Evolutionary conservation across 2,329 filamentous ascomycete genomes (phyloP).

Genomic region (Colletotrichum cuscutae): DNA sequence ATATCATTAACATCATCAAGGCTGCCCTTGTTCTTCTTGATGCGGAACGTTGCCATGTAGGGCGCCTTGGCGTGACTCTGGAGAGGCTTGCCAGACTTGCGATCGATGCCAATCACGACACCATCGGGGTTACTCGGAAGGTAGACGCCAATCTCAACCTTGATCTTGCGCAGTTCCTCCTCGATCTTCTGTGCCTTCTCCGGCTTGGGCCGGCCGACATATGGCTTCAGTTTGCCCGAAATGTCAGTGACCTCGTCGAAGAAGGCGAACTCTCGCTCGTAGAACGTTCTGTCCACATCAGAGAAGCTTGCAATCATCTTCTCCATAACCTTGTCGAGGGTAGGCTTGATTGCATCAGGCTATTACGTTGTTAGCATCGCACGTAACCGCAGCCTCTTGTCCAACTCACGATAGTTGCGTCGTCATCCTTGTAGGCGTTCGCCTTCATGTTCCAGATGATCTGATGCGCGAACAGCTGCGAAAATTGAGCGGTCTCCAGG

Average conservation of each 20-base stretch:
- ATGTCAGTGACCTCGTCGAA: conserved; percentile 97
- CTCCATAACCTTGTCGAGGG: conserved; percentile 88
- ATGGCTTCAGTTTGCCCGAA: conserved; percentile 93
- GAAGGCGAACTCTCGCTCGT: conserved; percentile 95
- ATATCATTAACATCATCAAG: conserved; percentile 63
- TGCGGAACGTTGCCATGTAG: conserved; percentile 98
- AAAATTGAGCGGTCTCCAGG: conserved; percentile 94
- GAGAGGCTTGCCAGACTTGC: conserved; percentile 95
- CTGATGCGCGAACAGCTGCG: conserved; percentile 98
- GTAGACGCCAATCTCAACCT: conserved; percentile 97
- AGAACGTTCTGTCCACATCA: conserved; percentile 82
- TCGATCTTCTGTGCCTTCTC: conserved; percentile 99
- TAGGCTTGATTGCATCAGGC: conserved; percentile 93
- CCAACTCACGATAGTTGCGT: conserved; percentile 78
- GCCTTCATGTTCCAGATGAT: conserved; percentile 99
- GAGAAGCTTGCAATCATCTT: conserved; percentile 88
- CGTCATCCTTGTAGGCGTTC: conserved; percentile 97
- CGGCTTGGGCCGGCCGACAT: conserved; percentile 90
- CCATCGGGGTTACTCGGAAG: conserved; percentile 97
- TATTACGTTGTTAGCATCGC: conserved; percentile 46
- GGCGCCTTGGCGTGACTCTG: conserved; percentile 98
- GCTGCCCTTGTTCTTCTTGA: conserved; percentile 78
- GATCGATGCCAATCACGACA: conserved; percentile 96
- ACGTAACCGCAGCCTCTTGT: conserved; percentile 1
- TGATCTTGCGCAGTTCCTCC: conserved; percentile 96